These are phyloP conservation scores for Globisporangium recalcitrans DNA, from an alignment of 352 stramenopile species.

Conservation along the genomic window DNA sequence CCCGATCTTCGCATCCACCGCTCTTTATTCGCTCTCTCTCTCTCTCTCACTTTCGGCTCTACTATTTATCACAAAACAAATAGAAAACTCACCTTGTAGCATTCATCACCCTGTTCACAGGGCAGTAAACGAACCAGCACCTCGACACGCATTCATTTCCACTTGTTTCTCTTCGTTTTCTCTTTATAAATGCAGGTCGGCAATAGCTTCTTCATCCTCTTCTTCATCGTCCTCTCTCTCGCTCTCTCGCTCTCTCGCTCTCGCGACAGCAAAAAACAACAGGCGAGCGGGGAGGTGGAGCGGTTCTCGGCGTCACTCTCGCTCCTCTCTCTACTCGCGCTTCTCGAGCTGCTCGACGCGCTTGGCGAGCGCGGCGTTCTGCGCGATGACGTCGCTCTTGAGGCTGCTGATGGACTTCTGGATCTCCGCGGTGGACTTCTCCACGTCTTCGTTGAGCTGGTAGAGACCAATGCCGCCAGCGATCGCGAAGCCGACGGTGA, in stretches of 20 bases:
- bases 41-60: background rate
- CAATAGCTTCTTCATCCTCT: background rate
- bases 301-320: no score
- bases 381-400: slow-evolving; percentile 63
- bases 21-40: background rate
- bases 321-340: slow-evolving; percentile 34
- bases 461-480: slow-evolving; percentile 62
- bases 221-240: background rate
- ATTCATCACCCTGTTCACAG: background rate
- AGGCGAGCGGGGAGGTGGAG: no score
- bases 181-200: slow-evolving; percentile 3
- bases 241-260: no score
- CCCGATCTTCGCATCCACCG: background rate
- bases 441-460: slow-evolving; percentile 67
- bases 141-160: background rate
- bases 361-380: slow-evolving; percentile 68
- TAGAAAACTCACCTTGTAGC: slow-evolving; percentile 1
- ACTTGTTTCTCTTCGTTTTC: background rate
- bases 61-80: slow-evolving; percentile 6
- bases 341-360: slow-evolving; percentile 73
- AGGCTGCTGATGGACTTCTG: slow-evolving; percentile 53
- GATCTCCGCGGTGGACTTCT: slow-evolving; percentile 66
- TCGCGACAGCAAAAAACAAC: slow-evolving; percentile 1
- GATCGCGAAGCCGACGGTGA: slow-evolving; percentile 60
- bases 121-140: background rate